These are phyloP conservation scores for Lachnellula occidentalis DNA, from an alignment of 2,329 filamentous ascomycete species.

Conservation along the genomic window DNA sequence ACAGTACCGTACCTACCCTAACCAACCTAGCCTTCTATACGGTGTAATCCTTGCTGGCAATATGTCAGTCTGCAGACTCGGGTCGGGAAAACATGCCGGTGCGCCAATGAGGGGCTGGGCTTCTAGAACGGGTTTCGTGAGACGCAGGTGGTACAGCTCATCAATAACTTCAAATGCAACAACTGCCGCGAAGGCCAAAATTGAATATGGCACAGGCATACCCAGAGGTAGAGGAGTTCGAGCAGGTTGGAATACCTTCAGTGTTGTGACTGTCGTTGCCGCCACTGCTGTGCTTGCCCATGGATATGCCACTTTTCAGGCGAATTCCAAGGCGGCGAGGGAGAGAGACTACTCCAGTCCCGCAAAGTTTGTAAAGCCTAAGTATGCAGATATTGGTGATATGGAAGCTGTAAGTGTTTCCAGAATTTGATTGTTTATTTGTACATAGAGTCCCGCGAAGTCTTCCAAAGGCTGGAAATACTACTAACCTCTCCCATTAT, in stretches of 20 bases:
- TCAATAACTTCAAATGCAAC: not conserved
- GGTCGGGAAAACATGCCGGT: conserved; percentile 11
- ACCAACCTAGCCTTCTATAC: not conserved
- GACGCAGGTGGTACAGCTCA: conserved; percentile 14
- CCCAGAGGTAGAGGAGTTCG: not conserved
- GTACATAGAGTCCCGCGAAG: not conserved
- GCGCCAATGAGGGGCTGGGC: conserved; percentile 10
- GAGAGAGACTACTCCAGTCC: conserved; percentile 26
- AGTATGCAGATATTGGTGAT: conserved; percentile 44
- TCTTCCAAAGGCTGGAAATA: too few species aligned
- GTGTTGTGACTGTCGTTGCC: conserved; percentile 22
- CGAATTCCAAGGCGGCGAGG: conserved; percentile 7
- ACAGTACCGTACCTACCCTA: not conserved
- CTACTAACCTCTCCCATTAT: too few species aligned
- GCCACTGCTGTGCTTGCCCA: conserved; percentile 17
- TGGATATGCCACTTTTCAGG: conserved; percentile 12
- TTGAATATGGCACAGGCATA: not conserved
- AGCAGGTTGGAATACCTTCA: conserved; percentile 21
- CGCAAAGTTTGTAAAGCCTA: conserved; percentile 25
- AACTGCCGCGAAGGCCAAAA: too few species aligned
- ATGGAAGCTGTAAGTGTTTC: conserved; percentile 43
- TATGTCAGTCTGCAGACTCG: conserved; percentile 12
- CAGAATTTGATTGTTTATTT: not conserved
- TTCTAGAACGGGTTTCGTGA: conserved; percentile 6
- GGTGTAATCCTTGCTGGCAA: conserved; percentile 4